These are phyloP conservation scores for Thermoascus crustaceus DNA, from an alignment of 2,329 filamentous ascomycete species.

Conservation along the genomic window DNA sequence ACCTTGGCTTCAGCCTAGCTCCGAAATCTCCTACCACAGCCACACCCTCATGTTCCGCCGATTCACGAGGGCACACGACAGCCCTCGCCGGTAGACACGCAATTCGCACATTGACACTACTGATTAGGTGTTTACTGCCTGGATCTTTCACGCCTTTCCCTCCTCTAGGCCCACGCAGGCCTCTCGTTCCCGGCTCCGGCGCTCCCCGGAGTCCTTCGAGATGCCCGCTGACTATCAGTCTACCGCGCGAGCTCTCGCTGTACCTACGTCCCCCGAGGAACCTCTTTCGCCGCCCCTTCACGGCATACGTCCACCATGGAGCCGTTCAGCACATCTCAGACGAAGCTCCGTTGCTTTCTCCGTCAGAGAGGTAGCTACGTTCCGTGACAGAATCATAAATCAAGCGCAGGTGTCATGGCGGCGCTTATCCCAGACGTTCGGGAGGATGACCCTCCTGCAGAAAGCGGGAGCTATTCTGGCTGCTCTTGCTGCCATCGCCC, in stretches of 20 bases:
- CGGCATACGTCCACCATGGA: conserved; percentile 44
- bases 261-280: conserved; percentile 39
- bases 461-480: conserved; percentile 49
- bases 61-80: background rate
- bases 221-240: conserved; percentile 45
- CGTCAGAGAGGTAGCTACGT: conserved; percentile 21
- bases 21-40: background rate
- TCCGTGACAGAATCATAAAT: conserved; percentile 33
- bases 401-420: conserved; percentile 27
- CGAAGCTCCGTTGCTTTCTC: conserved; percentile 33
- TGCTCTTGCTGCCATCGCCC: conserved; percentile 43
- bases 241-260: conserved; percentile 46
- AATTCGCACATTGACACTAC: background rate
- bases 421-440: conserved; percentile 26
- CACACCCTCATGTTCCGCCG: background rate
- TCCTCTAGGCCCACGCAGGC: background rate
- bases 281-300: conserved; percentile 39
- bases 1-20: background rate
- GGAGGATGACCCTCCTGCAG: conserved; percentile 47
- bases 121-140: background rate
- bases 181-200: background rate
- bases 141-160: too few species aligned
- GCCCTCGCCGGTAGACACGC: background rate
- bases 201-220: conserved; percentile 5
- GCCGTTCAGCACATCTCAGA: conserved; percentile 35